Conservation (phyloP, 768 basidiomycete species). For the Leucosporidium scottii region DNA sequence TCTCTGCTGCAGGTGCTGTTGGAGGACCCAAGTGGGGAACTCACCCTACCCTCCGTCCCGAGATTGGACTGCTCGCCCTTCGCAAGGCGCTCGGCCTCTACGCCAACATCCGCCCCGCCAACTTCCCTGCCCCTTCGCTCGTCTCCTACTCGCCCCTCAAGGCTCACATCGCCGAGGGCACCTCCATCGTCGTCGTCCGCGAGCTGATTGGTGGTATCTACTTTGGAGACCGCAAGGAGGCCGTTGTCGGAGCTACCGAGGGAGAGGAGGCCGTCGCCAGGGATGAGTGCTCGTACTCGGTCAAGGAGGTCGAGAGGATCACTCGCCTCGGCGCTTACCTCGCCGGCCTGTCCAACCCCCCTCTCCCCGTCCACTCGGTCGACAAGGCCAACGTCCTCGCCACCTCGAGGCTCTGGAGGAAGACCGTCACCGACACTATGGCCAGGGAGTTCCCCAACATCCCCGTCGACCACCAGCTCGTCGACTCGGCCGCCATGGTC, state of each 20-base stretch:
- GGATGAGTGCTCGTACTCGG: slow-evolving; percentile 91
- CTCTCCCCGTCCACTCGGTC: slow-evolving; percentile 80
- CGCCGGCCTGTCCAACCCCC: slow-evolving; percentile 72
- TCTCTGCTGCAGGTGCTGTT: slow-evolving; percentile 62
- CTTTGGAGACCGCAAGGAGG: slow-evolving; percentile 89
- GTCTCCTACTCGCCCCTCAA: slow-evolving; percentile 82
- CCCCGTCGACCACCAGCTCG: slow-evolving; percentile 78
- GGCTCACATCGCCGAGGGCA: slow-evolving; percentile 40
- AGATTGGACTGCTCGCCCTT: slow-evolving; percentile 76
- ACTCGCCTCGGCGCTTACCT: slow-evolving; percentile 92
- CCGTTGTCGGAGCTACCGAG: slow-evolving; percentile 49
- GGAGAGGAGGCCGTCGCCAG: slow-evolving; percentile 60
- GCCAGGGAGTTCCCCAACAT: slow-evolving; percentile 80
- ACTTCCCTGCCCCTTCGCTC: slow-evolving; percentile 86
- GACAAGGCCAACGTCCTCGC: slow-evolving; percentile 99
- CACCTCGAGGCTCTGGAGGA: slow-evolving; percentile 86
- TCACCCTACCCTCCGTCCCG: slow-evolving; percentile 76
- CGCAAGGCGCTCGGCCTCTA: slow-evolving; percentile 91
- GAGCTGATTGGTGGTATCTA: slow-evolving; percentile 95
- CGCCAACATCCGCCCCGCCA: slow-evolving; percentile 95
- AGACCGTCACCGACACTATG: slow-evolving; percentile 78
- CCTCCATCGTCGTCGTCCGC: slow-evolving; percentile 83
- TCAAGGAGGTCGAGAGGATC: slow-evolving; percentile 84
- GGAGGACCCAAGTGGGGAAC: slow-evolving; percentile 99
- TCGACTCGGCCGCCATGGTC: slow-evolving; percentile 94